Base-by-base conservation (phyloP, 2,329 filamentous ascomycete genomes). In the Hypoxylon sp. region DNA sequence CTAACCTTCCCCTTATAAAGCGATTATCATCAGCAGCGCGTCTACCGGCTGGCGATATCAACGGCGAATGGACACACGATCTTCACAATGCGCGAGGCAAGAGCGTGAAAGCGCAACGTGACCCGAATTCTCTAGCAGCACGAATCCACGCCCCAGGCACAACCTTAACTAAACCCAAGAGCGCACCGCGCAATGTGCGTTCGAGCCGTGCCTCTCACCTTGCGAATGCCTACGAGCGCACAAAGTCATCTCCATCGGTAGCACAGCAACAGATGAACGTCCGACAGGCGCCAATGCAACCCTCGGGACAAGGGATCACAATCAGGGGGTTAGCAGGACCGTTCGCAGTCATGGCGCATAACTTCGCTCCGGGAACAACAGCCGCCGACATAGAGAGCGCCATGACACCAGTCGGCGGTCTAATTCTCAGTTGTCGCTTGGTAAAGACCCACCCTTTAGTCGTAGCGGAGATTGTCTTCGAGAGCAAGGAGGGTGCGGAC, bases 371-470 rank as follows among this genome's bases (percentile, higher is more conserved):
- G 1, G 93, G 93, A 38, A 96, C 93, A 0, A 94, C 93, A 5
- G 91, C 90, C 1, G 91, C 91, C 30, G 93, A 96, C 75, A 93
- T 96, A 65, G 91, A 94, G 82, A 92, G 90, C 73, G 93, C 93
- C 62, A 90, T 96, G 88, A 87, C 85, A n/a, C 89, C 89, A 0
- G 82, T 92, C n/a, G 91, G 91, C 41, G 91, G 91, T 30, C 84
- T 90, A 67, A 85, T 93, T 74, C 76, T 86, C 23, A 88, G 86
- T 74, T 95, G 92, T 80, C 86, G 84, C 36, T 81, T 96, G 41
- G 80, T 93, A 62, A 89, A 90, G 76, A 85, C 89, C 3, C 81
- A 82, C 28, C 93, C 93, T 0, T 90, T 91, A 3, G 88, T 96
- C 56, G 90, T 94, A 75, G 91, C 91, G 21, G 93, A 96, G 80